Evolutionary conservation across 495 filamentous ascomycete species (phyloP), one percentile per base, ranked within the genome.

Genomic region (Trichoderma erinaceum): DNA sequence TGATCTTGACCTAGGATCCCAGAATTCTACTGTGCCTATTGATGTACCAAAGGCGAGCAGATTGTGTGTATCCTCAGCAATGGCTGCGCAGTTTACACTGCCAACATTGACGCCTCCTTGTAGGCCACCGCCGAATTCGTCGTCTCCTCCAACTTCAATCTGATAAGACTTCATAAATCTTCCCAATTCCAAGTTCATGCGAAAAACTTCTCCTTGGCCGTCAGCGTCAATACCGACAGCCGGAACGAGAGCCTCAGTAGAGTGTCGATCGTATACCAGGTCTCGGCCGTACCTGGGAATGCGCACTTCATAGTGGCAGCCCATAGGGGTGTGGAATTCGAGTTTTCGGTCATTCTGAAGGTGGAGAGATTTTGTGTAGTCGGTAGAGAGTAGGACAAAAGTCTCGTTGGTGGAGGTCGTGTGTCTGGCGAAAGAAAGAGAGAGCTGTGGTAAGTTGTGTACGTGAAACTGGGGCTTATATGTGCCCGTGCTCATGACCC

Each of bases 401-500:
- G 92, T 97, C 23, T 92, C 89, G 73, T 98, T 99, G n/a, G 97
- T 85, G 5, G 92, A 88, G 25, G 90, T 89, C 0, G 96, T 98
- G 77, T 99, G 96, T 21, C 95, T 89, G 15, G 94, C 86, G 78
- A 89, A 99, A 10, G 92, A 96, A 1, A 99, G 84, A 3, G 96
- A 93, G 7, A 98, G 83, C 70, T 97, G 93, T 46, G 93, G 92
- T 18, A 97, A 85, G 72, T 97, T 90, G 75, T 99, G 96, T 7
- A 91, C 91, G 75, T 97, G 95, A 69, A 97, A 97, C 77, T 98
- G 95, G 8, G 95, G 96, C 72, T 99, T 98, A 80, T 99, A 84
- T 76, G 78, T 86, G 85, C 94, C 95, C 70, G 94, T 96, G 71
- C 92, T 96, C 91, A 98, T 96, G 12, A 97, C 92, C 91, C 95